Base-by-base conservation (phyloP, 352 stramenopile genomes). In the Pythium plurisporium region DNA sequence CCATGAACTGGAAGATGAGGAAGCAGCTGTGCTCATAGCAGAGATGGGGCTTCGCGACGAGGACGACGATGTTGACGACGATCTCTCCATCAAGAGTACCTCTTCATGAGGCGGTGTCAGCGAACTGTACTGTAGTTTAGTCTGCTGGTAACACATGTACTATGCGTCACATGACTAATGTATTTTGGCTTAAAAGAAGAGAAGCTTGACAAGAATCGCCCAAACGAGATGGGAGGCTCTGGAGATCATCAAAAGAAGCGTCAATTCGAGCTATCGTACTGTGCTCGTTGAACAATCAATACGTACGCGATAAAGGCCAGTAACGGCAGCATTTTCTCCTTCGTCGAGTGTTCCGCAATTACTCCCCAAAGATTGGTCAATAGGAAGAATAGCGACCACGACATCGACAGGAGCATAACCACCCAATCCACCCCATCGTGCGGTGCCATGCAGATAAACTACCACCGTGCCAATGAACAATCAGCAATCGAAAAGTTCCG, bases 281-380 rank as follows among this genome's bases (percentile, higher is more conserved):
- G 15, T 30, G 26, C 4, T 5, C 22, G 17, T 22, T 5, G 7
- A 11, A 20, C 20, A 27, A 6, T 4, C 14, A 26, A 47, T 36
- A 49, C 65, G 38, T 70, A 94, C 85, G 81, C 84, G 58, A 95
- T 89, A 46, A 95, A 72, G 22, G 79, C 78, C 10, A 95, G 66
- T 41, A 95, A 62, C 19, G 85, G 83, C 15, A 95, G 64, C 79
- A 93, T 90, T 55, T 95, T 95, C 49, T 95, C 85, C 59, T 95
- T 92, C 29, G 82, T 82, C 46, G 91, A 48, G 52, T 91, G 81
- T 46, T 92, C 81, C 17, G 77, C 74, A 33, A 92, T 89, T 37
- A 86, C 65, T 48, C 70, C 58, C 77, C 80, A 91, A 23, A 95
- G 54, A 65, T 93, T 95, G 52, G 61, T 85, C 19, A 95, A 43